phyloP scores from a whole-genome alignment of 192 early-diverging fungal species.

The Fimicolochytrium jonesii region DNA sequence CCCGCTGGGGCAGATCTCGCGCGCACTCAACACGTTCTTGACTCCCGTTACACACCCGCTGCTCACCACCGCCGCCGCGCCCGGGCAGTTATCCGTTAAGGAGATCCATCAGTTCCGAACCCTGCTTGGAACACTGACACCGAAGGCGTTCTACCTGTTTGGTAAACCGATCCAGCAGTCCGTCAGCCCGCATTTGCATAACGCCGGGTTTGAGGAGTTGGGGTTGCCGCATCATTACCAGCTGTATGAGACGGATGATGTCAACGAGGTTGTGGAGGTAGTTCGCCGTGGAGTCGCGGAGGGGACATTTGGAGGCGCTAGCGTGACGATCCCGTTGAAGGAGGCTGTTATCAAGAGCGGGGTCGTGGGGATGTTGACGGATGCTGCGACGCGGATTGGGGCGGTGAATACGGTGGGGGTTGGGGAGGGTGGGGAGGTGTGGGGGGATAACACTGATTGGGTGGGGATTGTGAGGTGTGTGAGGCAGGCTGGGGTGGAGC shows the following conservation, averaged over 20 bases:
- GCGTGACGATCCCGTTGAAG: constrained; percentile 96
- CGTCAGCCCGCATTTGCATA: constrained; percentile 88
- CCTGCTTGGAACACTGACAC: constrained; percentile 62
- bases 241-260: constrained; percentile 64
- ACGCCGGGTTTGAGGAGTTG: constrained; percentile 79
- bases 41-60: constrained; percentile 91
- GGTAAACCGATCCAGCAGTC: constrained; percentile 89
- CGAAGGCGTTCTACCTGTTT: constrained; percentile 77
- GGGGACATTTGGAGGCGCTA: constrained; percentile 83
- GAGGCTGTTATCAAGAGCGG: constrained; percentile 63
- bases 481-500: background rate
- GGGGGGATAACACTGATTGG: constrained; percentile 97
- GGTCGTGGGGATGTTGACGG: constrained; percentile 66
- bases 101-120: constrained; percentile 74
- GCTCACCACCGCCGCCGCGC: constrained; percentile 78
- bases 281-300: constrained; percentile 25
- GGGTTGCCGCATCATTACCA: constrained; percentile 82
- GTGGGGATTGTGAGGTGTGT: constrained; percentile 76
- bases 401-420: constrained; percentile 83
- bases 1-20: constrained; percentile 78
- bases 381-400: constrained; percentile 81
- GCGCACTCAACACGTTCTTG: constrained; percentile 82
- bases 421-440: constrained; percentile 33
- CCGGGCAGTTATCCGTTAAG: constrained; percentile 82
- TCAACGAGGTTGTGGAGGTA: constrained; percentile 49